phyloP scores from a whole-genome alignment of 176 grass and related monocot species.

The Phragmites australis region DNA sequence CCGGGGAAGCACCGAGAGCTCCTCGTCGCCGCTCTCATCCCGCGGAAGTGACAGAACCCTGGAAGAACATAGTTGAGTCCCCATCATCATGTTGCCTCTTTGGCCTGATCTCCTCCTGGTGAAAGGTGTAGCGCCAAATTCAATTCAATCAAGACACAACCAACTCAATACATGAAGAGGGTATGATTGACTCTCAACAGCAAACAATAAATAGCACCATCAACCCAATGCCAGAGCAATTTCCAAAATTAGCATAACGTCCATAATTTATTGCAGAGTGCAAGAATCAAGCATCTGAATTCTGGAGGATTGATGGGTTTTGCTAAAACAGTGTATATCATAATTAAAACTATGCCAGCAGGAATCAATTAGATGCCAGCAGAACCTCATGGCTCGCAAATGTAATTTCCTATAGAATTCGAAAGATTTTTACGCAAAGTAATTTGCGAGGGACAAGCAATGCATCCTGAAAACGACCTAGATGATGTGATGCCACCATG shows the following conservation, averaged over 20 bases:
- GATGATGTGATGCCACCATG: slow-evolving; percentile 44
- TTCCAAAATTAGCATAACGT: neutral
- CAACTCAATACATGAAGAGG: slow-evolving; percentile 17
- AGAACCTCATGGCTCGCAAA: neutral
- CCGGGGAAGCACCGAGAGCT: slow-evolving; percentile 67
- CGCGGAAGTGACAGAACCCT: slow-evolving; percentile 46
- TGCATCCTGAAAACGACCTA: slow-evolving; percentile 10
- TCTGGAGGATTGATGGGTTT: neutral
- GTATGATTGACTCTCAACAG: slow-evolving; percentile 7
- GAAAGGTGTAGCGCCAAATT: slow-evolving; percentile 18
- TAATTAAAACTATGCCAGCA: slow-evolving; percentile 2
- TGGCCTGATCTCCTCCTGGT: slow-evolving; percentile 16
- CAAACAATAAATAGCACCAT: slow-evolving; percentile 21
- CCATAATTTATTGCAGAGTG: slow-evolving; percentile 11
- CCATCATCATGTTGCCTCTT: slow-evolving; percentile 53
- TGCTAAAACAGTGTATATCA: neutral
- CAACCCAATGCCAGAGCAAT: neutral
- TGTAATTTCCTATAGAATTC: neutral
- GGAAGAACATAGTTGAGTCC: slow-evolving; percentile 52
- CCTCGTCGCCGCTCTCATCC: slow-evolving; percentile 61
- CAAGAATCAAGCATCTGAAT: slow-evolving; percentile 21
- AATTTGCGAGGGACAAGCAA: neutral
- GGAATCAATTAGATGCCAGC: neutral
- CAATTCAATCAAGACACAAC: slow-evolving; percentile 44
- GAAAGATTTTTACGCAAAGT: neutral